Evolutionary conservation across 768 basidiomycete genomes (phyloP).

Genomic region (Panaeolus papilionaceus): DNA sequence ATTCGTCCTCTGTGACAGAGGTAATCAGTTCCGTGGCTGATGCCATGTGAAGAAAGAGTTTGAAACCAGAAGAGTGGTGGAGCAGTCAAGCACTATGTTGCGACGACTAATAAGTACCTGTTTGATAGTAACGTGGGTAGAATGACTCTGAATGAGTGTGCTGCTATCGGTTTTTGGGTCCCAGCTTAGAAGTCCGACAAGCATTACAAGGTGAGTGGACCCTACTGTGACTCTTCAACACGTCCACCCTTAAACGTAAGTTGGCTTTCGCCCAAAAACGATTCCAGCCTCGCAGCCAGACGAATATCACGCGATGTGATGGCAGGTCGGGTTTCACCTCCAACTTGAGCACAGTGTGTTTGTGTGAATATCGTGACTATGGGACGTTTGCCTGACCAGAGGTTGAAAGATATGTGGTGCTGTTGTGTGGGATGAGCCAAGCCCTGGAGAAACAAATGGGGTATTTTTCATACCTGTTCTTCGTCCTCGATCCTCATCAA

Average conservation of each 20-base stretch:
- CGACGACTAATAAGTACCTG: background rate
- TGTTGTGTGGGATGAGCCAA: background rate
- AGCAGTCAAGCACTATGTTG: background rate
- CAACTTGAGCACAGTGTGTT: slow-evolving; percentile 33
- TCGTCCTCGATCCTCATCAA: slow-evolving; percentile 26
- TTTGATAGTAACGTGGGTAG: background rate
- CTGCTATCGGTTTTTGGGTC: background rate
- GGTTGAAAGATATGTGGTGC: slow-evolving; percentile 33
- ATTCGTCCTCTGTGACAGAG: background rate
- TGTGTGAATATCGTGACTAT: slow-evolving; percentile 26
- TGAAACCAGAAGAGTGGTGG: background rate
- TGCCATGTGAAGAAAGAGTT: background rate
- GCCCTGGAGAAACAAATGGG: background rate
- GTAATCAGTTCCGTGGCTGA: background rate
- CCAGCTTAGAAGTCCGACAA: background rate
- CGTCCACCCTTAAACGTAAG: slow-evolving; percentile 1
- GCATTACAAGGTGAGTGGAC: background rate
- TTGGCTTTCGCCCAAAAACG: slow-evolving; percentile 16
- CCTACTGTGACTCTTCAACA: background rate
- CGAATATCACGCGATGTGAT: slow-evolving; percentile 60
- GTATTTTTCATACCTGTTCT: slow-evolving; percentile 24
- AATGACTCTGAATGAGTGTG: background rate
- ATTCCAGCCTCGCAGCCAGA: slow-evolving; percentile 51
- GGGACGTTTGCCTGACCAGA: slow-evolving; percentile 23
- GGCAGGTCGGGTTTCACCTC: slow-evolving; percentile 35